phyloP scores from a whole-genome alignment of 768 basidiomycete genomes.

The Suillus brevipes region DNA sequence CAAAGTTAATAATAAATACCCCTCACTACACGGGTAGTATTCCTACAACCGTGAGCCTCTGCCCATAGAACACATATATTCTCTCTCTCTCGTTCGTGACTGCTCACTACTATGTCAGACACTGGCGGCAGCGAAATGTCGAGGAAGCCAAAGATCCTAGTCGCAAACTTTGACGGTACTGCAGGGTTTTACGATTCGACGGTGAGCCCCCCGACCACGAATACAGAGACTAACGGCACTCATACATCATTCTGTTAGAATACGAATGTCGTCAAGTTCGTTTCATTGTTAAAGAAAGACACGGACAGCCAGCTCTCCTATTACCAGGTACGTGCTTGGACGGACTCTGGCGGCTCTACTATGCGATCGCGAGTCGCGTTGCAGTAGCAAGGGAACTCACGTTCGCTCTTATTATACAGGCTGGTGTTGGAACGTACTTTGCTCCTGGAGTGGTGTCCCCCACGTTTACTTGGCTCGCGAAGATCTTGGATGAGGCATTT shows the following conservation, averaged over 20 bases:
- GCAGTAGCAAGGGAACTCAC: not conserved
- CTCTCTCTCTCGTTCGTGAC: no score
- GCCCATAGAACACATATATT: not conserved
- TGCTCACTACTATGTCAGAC: slow-evolving; percentile 20
- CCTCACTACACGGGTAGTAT: not conserved
- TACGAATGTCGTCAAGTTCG: slow-evolving; percentile 72
- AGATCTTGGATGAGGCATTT: slow-evolving; percentile 63
- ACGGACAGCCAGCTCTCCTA: slow-evolving; percentile 60
- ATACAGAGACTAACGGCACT: not conserved
- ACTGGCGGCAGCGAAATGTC: slow-evolving; percentile 2
- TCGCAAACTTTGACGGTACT: slow-evolving; percentile 76
- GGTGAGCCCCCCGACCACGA: slow-evolving; percentile 33
- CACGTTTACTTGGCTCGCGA: slow-evolving; percentile 56
- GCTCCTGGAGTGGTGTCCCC: slow-evolving; percentile 68
- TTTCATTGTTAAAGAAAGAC: slow-evolving; percentile 64
- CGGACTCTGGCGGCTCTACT: not conserved
- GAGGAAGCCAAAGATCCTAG: slow-evolving; percentile 42
- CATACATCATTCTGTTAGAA: slow-evolving; percentile 37
- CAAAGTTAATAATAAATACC: slow-evolving; percentile 1
- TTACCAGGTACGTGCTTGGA: slow-evolving; percentile 56
- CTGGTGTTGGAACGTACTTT: slow-evolving; percentile 52
- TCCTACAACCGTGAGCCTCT: no score
- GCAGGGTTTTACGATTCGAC: slow-evolving; percentile 47
- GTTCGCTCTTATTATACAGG: slow-evolving; percentile 26
- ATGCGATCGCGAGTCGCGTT: not conserved